Evolutionary conservation across 2,329 filamentous ascomycete species (phyloP), one percentile per base, ranked within the genome.

Genomic region (Tolypocladium paradoxum): DNA sequence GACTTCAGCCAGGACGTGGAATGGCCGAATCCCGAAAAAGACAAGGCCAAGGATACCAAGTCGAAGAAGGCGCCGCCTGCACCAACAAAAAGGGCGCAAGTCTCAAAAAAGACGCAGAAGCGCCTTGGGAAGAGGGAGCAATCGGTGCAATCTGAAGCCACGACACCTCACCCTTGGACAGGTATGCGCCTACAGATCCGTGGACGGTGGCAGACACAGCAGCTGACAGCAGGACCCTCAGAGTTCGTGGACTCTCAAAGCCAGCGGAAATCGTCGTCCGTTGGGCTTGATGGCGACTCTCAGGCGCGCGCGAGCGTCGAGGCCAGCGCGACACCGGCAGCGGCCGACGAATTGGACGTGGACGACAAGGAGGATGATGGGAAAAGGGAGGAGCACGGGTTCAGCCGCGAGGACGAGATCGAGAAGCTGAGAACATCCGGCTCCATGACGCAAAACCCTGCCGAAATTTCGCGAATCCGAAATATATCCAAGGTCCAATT

Each of bases 371-470:
- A 73, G 5, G 68, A 69, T 3, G 71, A 74, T 14, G 62, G 67
- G 5, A 76, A 75, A 61, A 73, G 70, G 52, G 73, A 79, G 63
- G 76, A 70, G 56, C 71, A 73, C 14, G 75, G 77, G 6, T 92
- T 88, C 64, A 85, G 86, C 57, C 82, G 87, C 49, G 88, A 95
- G 67, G 88, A 95, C 58, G 93, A 99, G 68, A 96, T 97, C 54
- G 93, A 99, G 68, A 96, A 96, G 66, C 78, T 99, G 11, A 84
- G 93, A 40, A 96, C 90, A 4, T 88, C 89, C 27, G 95, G 93
- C 34, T 96, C 90, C 56, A 97, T 99, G 93, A 99, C 95, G 12
- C 95, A 99, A 67, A 97, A 97, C 60, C 93, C 95, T 54, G 90
- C 92, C 14, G 95, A 99, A 66, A 90, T 99, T 56, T 92, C 92